Evolutionary conservation across 805 yeast genomes (phyloP).

Genomic region (Starmerella khaoyaiensis): DNA sequence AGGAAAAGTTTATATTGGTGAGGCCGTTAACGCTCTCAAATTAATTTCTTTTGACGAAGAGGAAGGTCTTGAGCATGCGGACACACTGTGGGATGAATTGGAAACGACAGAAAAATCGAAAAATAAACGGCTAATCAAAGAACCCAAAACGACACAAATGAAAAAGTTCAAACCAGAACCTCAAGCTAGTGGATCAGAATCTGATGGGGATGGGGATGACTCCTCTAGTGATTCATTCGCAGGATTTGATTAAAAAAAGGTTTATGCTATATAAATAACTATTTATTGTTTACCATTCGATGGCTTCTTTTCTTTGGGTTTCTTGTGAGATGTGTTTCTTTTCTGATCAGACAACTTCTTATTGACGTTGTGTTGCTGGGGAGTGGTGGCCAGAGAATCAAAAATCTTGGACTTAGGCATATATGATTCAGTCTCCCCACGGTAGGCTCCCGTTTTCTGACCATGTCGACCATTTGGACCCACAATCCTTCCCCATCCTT

Average conservation of each 20-base stretch:
- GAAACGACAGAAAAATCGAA: constrained; percentile 1
- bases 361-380: too few species aligned
- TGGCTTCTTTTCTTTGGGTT: not conserved
- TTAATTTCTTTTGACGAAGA: constrained; percentile 9
- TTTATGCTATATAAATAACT: not conserved
- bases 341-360: not conserved
- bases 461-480: constrained; percentile 1
- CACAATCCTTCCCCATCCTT: constrained; percentile 72
- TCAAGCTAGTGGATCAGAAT: not conserved
- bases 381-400: too few species aligned
- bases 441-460: not conserved
- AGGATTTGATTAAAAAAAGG: not conserved
- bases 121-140: not conserved
- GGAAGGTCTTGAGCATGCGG: constrained; percentile 8
- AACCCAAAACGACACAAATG: not conserved
- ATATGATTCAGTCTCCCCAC: constrained; percentile 5
- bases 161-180: too few species aligned
- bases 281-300: not conserved
- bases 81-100: constrained; percentile 9
- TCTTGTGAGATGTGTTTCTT: not conserved
- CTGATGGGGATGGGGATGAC: not conserved
- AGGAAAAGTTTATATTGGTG: constrained; percentile 65
- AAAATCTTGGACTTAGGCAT: constrained; percentile 1
- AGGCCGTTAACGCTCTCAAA: constrained; percentile 40
- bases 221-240: not conserved